phyloP scores from a whole-genome alignment of 345 rosid genomes.

The Eucalyptus sp. region DNA sequence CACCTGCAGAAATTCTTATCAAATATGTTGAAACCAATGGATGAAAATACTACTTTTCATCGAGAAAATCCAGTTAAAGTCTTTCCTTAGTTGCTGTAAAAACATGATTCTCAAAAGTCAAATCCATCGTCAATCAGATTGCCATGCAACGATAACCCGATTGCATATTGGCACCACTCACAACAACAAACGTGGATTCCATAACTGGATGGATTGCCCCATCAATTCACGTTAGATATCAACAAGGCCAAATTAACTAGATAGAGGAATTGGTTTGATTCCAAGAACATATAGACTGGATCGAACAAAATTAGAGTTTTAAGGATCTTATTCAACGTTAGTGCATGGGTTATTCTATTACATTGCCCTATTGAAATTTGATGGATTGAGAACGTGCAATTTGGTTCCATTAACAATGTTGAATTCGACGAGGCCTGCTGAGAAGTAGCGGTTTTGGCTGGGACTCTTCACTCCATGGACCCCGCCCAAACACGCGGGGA shows the following conservation, averaged over 20 bases:
- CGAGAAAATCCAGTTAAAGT: background rate
- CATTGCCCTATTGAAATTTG: background rate
- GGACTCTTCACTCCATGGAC: background rate
- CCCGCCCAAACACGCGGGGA: background rate
- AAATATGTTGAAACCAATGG: background rate
- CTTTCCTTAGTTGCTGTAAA: background rate
- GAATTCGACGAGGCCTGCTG: background rate
- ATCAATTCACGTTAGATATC: background rate
- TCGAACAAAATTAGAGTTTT: background rate
- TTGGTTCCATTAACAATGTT: background rate
- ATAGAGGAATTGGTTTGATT: background rate
- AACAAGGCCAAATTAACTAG: background rate
- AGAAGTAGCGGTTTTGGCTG: background rate
- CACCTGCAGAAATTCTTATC: rapidly evolving
- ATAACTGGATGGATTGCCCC: background rate
- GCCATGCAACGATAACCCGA: rapidly evolving
- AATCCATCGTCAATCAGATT: background rate
- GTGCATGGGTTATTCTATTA: background rate
- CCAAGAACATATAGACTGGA: background rate
- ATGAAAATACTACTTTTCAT: background rate
- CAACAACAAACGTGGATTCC: background rate
- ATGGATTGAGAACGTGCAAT: background rate
- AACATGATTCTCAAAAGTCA: background rate
- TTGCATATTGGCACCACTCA: rapidly evolving
- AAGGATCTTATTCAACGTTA: background rate